Percentiles rank a stretch among this genome's conserved stretches.
phyloP scores from a whole-genome alignment of 2,329 filamentous ascomycete species.

The Aspergillus nomiae region DNA sequence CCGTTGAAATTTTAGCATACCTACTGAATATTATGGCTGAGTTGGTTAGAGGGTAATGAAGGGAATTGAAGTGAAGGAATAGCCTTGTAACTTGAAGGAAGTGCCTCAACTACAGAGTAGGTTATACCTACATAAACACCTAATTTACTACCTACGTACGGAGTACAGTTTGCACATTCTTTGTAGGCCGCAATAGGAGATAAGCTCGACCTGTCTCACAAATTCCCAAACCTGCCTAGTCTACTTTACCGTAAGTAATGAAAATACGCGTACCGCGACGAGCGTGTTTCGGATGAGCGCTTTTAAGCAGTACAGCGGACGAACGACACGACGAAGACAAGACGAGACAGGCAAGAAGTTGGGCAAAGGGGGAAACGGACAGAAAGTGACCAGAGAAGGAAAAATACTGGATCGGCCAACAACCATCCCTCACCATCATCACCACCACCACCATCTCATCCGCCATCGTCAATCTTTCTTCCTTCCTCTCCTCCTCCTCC shows the following conservation, averaged over 20 bases:
- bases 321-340: constrained; percentile 10
- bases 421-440: neutral
- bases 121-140: neutral
- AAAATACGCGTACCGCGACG: constrained; percentile 14
- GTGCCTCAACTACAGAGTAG: neutral
- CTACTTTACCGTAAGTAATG: constrained; percentile 8
- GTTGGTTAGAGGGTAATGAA: neutral
- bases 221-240: neutral
- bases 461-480: constrained; percentile 7
- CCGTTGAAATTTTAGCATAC: neutral
- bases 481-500: constrained; percentile 6
- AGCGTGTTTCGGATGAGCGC: constrained; percentile 15
- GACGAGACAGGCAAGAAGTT: constrained; percentile 8
- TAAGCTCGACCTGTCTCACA: neutral
- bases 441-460: constrained; percentile 12
- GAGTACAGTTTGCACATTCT: too few species aligned
- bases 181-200: too few species aligned
- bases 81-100: neutral
- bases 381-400: constrained; percentile 9
- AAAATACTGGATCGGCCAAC: constrained; percentile 14
- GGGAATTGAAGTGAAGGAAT: neutral
- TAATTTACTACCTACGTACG: neutral
- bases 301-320: constrained; percentile 9
- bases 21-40: neutral
- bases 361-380: constrained; percentile 16